These are phyloP conservation scores for Medicago ruthenica DNA, from an alignment of 306 rosid species.

Conservation along the genomic window DNA sequence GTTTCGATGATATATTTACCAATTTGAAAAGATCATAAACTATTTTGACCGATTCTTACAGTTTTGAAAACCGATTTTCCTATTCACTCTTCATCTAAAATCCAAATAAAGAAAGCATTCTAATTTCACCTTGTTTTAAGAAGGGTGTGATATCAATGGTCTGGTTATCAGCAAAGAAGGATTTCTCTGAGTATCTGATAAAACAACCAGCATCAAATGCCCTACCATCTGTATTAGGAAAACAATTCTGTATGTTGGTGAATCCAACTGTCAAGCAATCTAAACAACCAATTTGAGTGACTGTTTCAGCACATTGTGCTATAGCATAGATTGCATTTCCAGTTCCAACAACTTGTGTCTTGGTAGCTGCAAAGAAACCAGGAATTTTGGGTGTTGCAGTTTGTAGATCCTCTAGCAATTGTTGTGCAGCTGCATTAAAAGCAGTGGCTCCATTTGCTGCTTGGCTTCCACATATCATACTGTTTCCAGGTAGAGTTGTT, in stretches of 20 bases:
- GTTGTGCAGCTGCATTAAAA: constrained; percentile 23
- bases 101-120: not conserved
- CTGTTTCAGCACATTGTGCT: constrained; percentile 64
- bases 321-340: constrained; percentile 58
- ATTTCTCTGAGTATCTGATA: constrained; percentile 61
- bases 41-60: not conserved
- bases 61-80: not conserved
- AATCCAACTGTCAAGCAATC: constrained; percentile 48
- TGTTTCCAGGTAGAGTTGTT: constrained; percentile 45
- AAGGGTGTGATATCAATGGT: constrained; percentile 51
- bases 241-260: constrained; percentile 45
- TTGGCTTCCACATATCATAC: constrained; percentile 43
- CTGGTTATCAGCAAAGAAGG: constrained; percentile 64
- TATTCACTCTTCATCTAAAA: not conserved
- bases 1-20: not conserved
- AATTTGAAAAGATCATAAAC: too few relatives aligned
- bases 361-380: constrained; percentile 55
- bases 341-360: constrained; percentile 40
- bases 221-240: constrained; percentile 56
- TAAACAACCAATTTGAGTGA: constrained; percentile 45
- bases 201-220: constrained; percentile 72
- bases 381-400: constrained; percentile 49
- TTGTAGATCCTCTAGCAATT: constrained; percentile 38
- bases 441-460: constrained; percentile 33
- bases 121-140: constrained; percentile 42